A percentile compares a stretch with the other conserved stretches of the same genome.
phyloP scores from a whole-genome alignment of 306 rosid genomes.

The apple (Malus domestica) region ASM211411v1 NC_041796.1:3895001-3895500 shows the following conservation, averaged over 20 bases:
- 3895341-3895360: background rate
- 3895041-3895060: background rate
- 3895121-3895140: background rate
- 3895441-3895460: conserved; percentile 8
- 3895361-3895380: background rate
- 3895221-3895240: background rate
- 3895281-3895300: too few species aligned
- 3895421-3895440: background rate
- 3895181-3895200: background rate
- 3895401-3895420: background rate
- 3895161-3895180: background rate
- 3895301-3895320: too few species aligned
- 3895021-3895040: background rate
- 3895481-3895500: conserved; percentile 65
- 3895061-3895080: background rate
- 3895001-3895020: background rate
- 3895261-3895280: background rate
- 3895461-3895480: conserved; percentile 22
- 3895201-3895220: background rate
- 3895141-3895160: background rate
- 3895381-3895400: background rate
- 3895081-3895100: background rate
- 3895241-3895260: background rate
- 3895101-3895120: background rate
- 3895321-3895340: background rate